Conservation (phyloP, 331 rosid species). For the Stylosanthes scabra region DNA sequence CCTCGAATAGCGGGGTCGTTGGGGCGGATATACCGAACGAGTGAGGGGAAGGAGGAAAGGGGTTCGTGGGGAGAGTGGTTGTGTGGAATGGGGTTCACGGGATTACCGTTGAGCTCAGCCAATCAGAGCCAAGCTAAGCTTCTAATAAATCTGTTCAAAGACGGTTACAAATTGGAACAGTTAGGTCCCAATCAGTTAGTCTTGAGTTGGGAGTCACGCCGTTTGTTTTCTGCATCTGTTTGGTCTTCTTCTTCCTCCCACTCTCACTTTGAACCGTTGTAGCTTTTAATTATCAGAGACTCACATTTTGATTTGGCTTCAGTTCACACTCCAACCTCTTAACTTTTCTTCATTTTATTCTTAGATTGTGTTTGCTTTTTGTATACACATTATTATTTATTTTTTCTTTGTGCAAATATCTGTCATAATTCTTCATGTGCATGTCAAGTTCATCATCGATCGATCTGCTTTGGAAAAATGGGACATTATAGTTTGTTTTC, state of each 20-base stretch:
- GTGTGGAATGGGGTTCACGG: constrained; percentile 51
- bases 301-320: no score
- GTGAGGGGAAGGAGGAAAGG: constrained; percentile 38
- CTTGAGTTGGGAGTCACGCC: constrained; percentile 78
- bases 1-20: constrained; percentile 68
- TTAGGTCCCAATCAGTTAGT: constrained; percentile 56
- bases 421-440: constrained; percentile 6
- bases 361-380: no score
- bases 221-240: constrained; percentile 76
- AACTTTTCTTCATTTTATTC: no score
- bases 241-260: constrained; percentile 55
- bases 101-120: constrained; percentile 62
- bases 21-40: constrained; percentile 52
- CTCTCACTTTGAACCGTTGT: no score
- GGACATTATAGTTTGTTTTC: not conserved
- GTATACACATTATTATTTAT: no score
- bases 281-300: no score
- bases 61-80: constrained; percentile 71
- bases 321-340: no score
- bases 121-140: constrained; percentile 86
- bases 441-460: no score
- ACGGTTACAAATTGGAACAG: constrained; percentile 80
- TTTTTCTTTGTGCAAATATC: constrained; percentile 16
- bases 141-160: constrained; percentile 72
- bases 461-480: no score